Evolutionary conservation across 495 filamentous ascomycete species (phyloP), one percentile per base, ranked within the genome.

Genomic region (Lophiotrema nucula): DNA sequence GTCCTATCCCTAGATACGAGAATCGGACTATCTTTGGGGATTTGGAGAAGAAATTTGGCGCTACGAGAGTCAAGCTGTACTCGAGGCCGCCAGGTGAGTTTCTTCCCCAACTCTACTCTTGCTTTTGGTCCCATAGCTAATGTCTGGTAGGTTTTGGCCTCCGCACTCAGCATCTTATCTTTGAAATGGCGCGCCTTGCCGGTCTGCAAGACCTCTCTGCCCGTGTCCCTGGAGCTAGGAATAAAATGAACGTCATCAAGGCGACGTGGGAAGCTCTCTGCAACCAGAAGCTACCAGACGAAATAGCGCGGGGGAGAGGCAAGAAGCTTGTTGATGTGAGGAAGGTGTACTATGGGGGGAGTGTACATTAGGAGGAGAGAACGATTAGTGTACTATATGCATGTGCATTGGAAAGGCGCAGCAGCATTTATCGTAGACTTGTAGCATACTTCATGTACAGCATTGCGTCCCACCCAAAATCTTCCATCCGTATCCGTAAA

Each of bases 181-280:
- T 88, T 71, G 90, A 97, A 70, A 92, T 99, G 76, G 88, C 86
- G 64, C 84, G 88, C 47, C 81, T 82, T 31, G 84, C 84, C 27
- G 93, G 93, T 59, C 88, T 99, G 64, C 74, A 81, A 31, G 93
- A 99, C 69, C 80, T 99, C 13, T 81, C 89, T 5, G 93, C 89
- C 16, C 80, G 80, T 31, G 88, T 95, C 39, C 81, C 82, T 41
- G 81, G 90, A 22, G 85, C 87, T 22, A 77, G 90, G 53, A 99
- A 97, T 78, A 88, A 87, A 50, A 95, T 97, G 90, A 99, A 99
- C 74, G 87, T 90, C 13, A 85, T 95, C 65, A 97, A 97, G 76
- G 92, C 93, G 13, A 82, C 88, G 25, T 87, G 88, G 68, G 65
- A 91, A 68, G 93, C 92, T 0, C 77, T 99, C 42, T 77, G 80